Evolutionary conservation across 2,329 filamentous ascomycete genomes (phyloP), one percentile per base, ranked within the genome.

Genomic region (Neocucurbitaria cava): DNA sequence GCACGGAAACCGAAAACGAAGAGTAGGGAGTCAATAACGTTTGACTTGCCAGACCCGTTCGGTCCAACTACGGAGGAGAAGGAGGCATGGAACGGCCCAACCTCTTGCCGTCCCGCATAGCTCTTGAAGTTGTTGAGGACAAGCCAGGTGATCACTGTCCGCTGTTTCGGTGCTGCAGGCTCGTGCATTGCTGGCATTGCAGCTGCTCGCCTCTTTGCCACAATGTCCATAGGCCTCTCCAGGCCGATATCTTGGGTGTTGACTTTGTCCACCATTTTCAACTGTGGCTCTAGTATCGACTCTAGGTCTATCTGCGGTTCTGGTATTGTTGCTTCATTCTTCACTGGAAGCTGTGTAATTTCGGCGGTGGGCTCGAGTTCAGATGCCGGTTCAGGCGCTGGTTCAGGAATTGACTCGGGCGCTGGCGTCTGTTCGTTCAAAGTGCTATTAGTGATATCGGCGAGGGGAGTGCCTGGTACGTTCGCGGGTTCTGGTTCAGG

Each of bases 1-100:
- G 95, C 95, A 56, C 95, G 89, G 80, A 99, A 99, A 49, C 96
- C 95, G 72, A 99, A 99, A n/a, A 99, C 95, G 70, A 99, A 99
- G 0, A 99, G 85, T 24, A 99, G 81, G 2, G 95, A 97, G 77
- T 99, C 95, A 72, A 99, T 99, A 59, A 99, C 96, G 68, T 99
- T 99, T 20, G 95, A 98, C 76, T 99, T 99, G 54, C 95, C 95
- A 9, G 95, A 99, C 57, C 95, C 95, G 74, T 99, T 99, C 45
- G 96, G 95, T 0, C 95, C 96, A 9, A 99, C 95, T 2, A 99
- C 95, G 0, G 95, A 97, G 1, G 95, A 97, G 78, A 99, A 99
- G 0, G 95, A 99, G 1, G 91, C 85, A 74, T 99, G 95, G 75
- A 99, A 99, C 0, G 95, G 95, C 0, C 95, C 95, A 54, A 99